phyloP scores from a whole-genome alignment of 768 basidiomycete genomes.

The Kwoniella europaea region DNA sequence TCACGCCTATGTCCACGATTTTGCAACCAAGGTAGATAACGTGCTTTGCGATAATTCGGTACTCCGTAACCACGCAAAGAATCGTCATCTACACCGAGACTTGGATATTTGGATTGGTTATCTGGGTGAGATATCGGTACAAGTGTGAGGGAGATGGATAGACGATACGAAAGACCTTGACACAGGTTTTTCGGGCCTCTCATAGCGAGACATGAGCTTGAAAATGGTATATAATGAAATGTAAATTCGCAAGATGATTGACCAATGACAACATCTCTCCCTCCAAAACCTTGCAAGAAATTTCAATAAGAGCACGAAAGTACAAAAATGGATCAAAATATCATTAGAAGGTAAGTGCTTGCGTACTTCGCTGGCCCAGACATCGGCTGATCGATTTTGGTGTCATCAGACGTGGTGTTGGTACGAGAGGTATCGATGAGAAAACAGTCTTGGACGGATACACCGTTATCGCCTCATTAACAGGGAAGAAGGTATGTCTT shows the following conservation, averaged over 20 bases:
- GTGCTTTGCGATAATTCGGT: not conserved
- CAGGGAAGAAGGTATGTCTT: slow-evolving; percentile 20
- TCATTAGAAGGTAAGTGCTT: slow-evolving; percentile 21
- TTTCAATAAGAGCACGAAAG: not conserved
- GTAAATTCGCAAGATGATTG: no score
- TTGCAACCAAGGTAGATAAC: not conserved
- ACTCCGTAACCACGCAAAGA: not conserved
- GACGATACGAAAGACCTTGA: no score
- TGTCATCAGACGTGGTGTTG: slow-evolving; percentile 22
- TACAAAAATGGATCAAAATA: slow-evolving; percentile 30
- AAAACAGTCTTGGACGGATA: slow-evolving; percentile 26
- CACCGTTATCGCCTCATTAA: slow-evolving; percentile 28
- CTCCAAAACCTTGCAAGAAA: not conserved
- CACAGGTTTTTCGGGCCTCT: no score
- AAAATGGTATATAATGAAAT: slow-evolving; percentile 5
- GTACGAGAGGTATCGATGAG: slow-evolving; percentile 27
- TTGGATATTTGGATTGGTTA: not conserved
- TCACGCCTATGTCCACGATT: no score
- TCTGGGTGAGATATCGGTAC: not conserved
- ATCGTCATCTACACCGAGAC: not conserved
- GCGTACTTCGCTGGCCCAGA: not conserved
- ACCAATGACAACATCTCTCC: no score
- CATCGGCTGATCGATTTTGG: not conserved
- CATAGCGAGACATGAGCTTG: no score
- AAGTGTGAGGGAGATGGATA: not conserved